Base-by-base conservation (phyloP, 345 rosid genomes). In the Brassica incana region DNA sequence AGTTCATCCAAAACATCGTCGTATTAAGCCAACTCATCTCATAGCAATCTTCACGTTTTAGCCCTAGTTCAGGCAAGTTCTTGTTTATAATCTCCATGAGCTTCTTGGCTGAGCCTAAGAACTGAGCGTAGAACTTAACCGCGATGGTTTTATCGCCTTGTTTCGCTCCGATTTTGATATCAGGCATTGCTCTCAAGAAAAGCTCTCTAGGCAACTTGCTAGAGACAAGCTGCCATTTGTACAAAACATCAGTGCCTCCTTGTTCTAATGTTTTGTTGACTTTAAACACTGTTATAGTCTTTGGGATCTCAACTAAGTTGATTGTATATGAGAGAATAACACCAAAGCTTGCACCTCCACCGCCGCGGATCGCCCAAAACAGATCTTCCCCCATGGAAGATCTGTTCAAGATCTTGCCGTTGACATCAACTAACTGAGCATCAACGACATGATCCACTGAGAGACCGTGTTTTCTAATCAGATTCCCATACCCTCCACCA, bases 311-410 rank as follows among this genome's bases (percentile, higher is more conserved):
- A 45, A 89, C 90, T 48, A 89, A 50, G 2, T 75, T 87, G 18
- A 89, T 66, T 56, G 75, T 84, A 82, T 80, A 89, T 0, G 88
- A 72, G 9, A 85, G 80, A n/a, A 87, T 78, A 61, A 89, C 77
- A 0, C 89, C 89, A 30, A 89, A 87, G 40, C 87, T 89, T 0
- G 83, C 86, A 14, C 88, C 90, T 0, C 87, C 92, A 1, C 90
- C 92, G 1, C 92, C 92, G 11, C 85, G 68, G 5, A 88, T 87
- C 0, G 92, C 90, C 92, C 87, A 88, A 35, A 87, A 88, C 0
- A 87, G 66, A 43, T 88, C 90, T 40, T 88, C 86, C 8, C 91
- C 90, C 87, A 84, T 87, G 15, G 86, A 70, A 1, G 78, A 7
- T 9, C 89, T 36, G 66, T 89, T 81, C 9, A 85, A 84, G 30